These are phyloP conservation scores for Sporothrix phasma DNA, from an alignment of 2,329 filamentous ascomycete genomes.

Conservation along the genomic window DNA sequence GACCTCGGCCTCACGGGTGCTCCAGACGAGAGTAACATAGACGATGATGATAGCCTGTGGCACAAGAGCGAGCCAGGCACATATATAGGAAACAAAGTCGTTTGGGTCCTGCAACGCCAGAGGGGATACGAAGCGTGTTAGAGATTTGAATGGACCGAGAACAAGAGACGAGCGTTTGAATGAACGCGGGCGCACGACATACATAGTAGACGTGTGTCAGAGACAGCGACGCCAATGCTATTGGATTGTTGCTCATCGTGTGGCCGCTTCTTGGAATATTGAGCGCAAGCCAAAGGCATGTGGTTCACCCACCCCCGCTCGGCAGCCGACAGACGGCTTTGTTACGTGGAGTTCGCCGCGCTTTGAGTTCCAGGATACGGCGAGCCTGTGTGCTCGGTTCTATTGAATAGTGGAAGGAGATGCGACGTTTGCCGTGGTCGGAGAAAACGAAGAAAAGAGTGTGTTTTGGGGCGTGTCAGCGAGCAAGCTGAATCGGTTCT, in stretches of 20 bases:
- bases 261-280: background rate
- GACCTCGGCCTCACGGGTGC: constrained; percentile 83
- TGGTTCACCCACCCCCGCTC: too few relatives aligned
- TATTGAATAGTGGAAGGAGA: background rate
- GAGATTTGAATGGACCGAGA: too few relatives aligned
- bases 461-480: background rate
- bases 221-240: constrained; percentile 75
- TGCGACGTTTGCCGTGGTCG: too few relatives aligned
- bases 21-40: constrained; percentile 84
- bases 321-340: background rate
- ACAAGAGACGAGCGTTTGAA: background rate
- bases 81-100: constrained; percentile 75
- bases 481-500: too few relatives aligned
- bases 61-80: constrained; percentile 87
- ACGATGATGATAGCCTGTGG: constrained; percentile 85
- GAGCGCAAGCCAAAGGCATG: too few relatives aligned
- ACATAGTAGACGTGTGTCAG: constrained; percentile 96
- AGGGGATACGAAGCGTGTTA: background rate
- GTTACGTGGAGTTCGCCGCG: background rate
- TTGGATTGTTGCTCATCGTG: constrained; percentile 33
- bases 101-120: constrained; percentile 57
- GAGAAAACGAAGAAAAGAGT: background rate
- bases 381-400: background rate
- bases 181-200: constrained; percentile 27
- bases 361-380: background rate